Percentiles rank a stretch among this genome's conserved stretches.
Conservation (phyloP, 2,329 filamentous ascomycete genomes). For the Gaeumannomyces sp. region DNA sequence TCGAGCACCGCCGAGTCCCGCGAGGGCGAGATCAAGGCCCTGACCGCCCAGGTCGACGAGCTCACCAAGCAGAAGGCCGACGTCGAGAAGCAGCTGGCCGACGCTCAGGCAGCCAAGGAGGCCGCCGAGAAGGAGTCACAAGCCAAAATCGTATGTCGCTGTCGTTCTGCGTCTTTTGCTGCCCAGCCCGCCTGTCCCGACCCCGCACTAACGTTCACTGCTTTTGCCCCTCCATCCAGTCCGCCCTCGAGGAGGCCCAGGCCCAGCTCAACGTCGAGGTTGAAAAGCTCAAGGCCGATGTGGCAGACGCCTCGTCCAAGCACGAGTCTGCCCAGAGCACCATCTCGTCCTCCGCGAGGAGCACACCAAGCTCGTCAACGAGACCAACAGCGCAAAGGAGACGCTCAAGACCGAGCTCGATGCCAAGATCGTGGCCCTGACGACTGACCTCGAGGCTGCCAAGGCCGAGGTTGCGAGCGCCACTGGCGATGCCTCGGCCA, state of each 20-base stretch:
- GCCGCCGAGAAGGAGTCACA: slow-evolving; percentile 6
- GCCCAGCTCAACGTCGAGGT: slow-evolving; percentile 9
- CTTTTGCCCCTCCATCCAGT: not conserved
- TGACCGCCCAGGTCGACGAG: slow-evolving; percentile 6
- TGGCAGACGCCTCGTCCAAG: slow-evolving; percentile 9
- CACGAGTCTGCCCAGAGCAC: slow-evolving; percentile 11
- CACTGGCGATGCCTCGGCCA: slow-evolving; percentile 2
- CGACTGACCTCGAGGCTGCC: slow-evolving; percentile 7
- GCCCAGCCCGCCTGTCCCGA: not conserved
- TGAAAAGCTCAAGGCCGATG: slow-evolving; percentile 11
- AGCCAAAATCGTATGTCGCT: slow-evolving; percentile 8
- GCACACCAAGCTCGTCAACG: slow-evolving; percentile 9
- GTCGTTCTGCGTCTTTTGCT: not conserved
- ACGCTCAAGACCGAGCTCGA: slow-evolving; percentile 9
- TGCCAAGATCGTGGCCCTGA: slow-evolving; percentile 10
- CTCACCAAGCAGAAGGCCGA: slow-evolving; percentile 10
- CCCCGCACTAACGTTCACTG: not conserved
- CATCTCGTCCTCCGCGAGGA: slow-evolving; percentile 11
- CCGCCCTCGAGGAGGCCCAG: slow-evolving; percentile 7
- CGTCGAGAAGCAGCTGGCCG: slow-evolving; percentile 8
- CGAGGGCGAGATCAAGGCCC: slow-evolving; percentile 10
- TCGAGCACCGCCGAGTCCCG: not conserved
- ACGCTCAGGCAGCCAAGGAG: slow-evolving; percentile 9
- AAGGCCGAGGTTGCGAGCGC: slow-evolving; percentile 8
- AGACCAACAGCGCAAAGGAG: slow-evolving; percentile 8